Base-by-base conservation (phyloP, 129 eudicot species). In the Ambrosia artemisiifolia region DNA sequence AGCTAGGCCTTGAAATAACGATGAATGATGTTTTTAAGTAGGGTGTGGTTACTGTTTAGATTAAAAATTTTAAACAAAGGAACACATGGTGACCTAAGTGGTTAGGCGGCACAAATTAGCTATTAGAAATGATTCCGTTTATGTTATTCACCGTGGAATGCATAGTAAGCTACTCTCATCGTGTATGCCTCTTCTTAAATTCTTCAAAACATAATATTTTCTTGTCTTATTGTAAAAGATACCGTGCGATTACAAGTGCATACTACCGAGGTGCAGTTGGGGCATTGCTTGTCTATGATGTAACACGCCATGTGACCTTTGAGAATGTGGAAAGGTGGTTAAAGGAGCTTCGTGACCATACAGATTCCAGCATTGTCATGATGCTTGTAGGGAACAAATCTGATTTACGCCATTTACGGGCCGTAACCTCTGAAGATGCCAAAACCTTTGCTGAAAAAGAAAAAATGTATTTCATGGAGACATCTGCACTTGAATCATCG, bases 361-460 rank as follows among this genome's bases (percentile, higher is more conserved):
- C 95, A 9, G 95, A 85, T 75, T 70, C 88, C 49, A 88, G 78
- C 74, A 85, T 85, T 28, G 95, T 88, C 71, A 85, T 88, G 34
- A 88, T 88, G 95, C 88, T 88, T 16, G 90, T 85, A n/a, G 95
- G 95, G 14, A 88, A 88, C 84, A 88, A 88, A 83, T 81, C 95
- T 0, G 95, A 88, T 85, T 53, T 88, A 69, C 81, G 95, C 14
- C 95, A 88, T 64, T 70, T 88, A 76, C 71, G 90, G 18, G 95
- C 95, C 19, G 95, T 88, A 14, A 79, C 83, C 38, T 83, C 95
- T 0, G 91, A 88, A 32, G 90, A 88, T 60, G 82, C 88, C 57
- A 81, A 82, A 78, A 67, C 87, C 9, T 88, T 88, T 73, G 88
- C 90, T 50, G 88, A 85, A 71, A 78, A 65, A 19, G 91, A 85